These are phyloP conservation scores for Trametes villosa DNA, from an alignment of 768 basidiomycete genomes.

Conservation along the genomic window DNA sequence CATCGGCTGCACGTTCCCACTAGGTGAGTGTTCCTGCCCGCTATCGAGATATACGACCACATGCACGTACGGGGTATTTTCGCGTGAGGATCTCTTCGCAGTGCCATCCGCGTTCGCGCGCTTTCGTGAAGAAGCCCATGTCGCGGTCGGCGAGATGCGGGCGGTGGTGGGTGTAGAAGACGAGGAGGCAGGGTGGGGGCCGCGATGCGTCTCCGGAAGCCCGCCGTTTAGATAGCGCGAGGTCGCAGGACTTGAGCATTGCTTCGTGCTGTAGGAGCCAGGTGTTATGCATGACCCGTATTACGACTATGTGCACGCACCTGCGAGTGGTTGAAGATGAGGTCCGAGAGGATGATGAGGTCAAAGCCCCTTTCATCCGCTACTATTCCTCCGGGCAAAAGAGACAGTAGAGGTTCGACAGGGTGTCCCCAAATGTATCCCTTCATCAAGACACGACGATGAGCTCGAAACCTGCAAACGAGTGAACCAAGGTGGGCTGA, in stretches of 20 bases:
- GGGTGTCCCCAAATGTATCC: constrained; percentile 86
- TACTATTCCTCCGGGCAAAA: constrained; percentile 26
- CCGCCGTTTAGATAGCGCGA: constrained; percentile 27
- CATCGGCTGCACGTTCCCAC: constrained; percentile 91
- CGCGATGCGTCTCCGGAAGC: constrained; percentile 3
- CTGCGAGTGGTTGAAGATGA: constrained; percentile 95
- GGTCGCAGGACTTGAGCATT: constrained; percentile 73
- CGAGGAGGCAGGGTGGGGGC: constrained; percentile 56
- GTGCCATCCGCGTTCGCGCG: constrained; percentile 64
- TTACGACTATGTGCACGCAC: constrained; percentile 41
- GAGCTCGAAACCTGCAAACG: not conserved
- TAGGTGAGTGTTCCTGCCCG: too few species aligned
- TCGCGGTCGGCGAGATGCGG: constrained; percentile 84
- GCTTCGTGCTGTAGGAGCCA: constrained; percentile 67
- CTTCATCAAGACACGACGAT: constrained; percentile 42
- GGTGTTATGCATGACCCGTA: constrained; percentile 1
- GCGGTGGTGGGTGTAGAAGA: constrained; percentile 89
- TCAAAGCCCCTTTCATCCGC: constrained; percentile 55
- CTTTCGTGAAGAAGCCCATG: constrained; percentile 78
- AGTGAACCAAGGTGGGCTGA: constrained; percentile 37
- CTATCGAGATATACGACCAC: too few species aligned
- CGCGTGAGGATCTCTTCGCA: constrained; percentile 71
- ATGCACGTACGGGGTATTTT: constrained; percentile 60
- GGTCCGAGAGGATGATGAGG: constrained; percentile 86
- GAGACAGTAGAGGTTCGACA: constrained; percentile 48